phyloP scores from a whole-genome alignment of 345 rosid species.

The Carallia pectinifolia region DNA sequence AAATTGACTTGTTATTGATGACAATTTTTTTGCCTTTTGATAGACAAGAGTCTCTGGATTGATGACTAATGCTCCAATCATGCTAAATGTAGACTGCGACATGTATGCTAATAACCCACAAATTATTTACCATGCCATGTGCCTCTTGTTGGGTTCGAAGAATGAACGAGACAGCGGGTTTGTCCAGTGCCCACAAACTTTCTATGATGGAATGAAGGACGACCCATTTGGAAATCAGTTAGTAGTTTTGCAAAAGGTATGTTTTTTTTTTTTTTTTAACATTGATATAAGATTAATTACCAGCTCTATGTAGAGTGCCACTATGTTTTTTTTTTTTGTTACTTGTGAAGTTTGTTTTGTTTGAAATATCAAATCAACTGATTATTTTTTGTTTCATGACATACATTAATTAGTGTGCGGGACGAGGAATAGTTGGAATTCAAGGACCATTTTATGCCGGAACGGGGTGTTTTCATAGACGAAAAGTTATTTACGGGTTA shows the following conservation, averaged over 20 bases:
- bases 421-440: slow-evolving; percentile 45
- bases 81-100: slow-evolving; percentile 79
- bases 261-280: neutral
- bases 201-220: slow-evolving; percentile 29
- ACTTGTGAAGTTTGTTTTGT: neutral
- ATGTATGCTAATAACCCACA: slow-evolving; percentile 58
- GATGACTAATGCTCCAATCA: slow-evolving; percentile 70
- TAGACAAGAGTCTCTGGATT: slow-evolving; percentile 67
- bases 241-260: slow-evolving; percentile 21
- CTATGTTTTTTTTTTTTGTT: neutral
- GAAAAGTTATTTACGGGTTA: slow-evolving; percentile 58
- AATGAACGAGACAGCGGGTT: slow-evolving; percentile 34
- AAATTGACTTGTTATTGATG: too few relatives aligned
- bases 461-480: slow-evolving; percentile 58
- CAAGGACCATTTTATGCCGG: slow-evolving; percentile 57
- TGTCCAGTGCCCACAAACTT: slow-evolving; percentile 53
- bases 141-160: slow-evolving; percentile 34
- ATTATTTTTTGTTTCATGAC: too few relatives aligned
- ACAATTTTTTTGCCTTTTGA: too few relatives aligned
- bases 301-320: neutral
- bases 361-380: neutral
- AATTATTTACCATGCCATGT: slow-evolving; percentile 49
- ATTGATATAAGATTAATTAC: neutral
- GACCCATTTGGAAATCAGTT: slow-evolving; percentile 22
- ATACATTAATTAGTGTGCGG: slow-evolving; percentile 15